Evolutionary conservation across 305 asterid genomes (phyloP).

Genomic region (Fraxinus paxiana): DNA sequence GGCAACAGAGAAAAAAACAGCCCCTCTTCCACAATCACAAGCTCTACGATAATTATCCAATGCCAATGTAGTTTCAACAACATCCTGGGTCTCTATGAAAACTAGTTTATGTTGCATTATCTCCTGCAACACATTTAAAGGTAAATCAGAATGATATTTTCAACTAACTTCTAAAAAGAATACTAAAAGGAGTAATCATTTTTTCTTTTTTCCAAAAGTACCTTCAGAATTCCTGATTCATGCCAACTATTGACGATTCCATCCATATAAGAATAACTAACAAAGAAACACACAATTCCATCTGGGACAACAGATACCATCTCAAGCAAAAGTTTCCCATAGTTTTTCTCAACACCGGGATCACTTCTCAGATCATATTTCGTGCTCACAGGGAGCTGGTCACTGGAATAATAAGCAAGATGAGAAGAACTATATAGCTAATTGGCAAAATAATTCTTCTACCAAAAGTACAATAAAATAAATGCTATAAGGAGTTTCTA

Average conservation of each 20-base stretch:
- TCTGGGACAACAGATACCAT: slow-evolving; percentile 97
- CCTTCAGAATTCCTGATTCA: slow-evolving; percentile 92
- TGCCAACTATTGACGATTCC: slow-evolving; percentile 98
- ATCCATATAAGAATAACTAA: slow-evolving; percentile 98
- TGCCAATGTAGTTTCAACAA: slow-evolving; percentile 96
- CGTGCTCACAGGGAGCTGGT: slow-evolving; percentile 98
- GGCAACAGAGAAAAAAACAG: slow-evolving; percentile 98
- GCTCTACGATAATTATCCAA: slow-evolving; percentile 95
- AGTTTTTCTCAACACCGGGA: slow-evolving; percentile 97
- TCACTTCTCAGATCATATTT: slow-evolving; percentile 93
- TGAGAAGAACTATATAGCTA: slow-evolving; percentile 8
- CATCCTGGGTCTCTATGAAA: slow-evolving; percentile 97
- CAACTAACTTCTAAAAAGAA: slow-evolving; percentile 1
- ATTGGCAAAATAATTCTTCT: slow-evolving; percentile 2
- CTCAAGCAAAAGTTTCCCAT: slow-evolving; percentile 90
- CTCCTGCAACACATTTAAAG: slow-evolving; percentile 58
- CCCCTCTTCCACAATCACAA: slow-evolving; percentile 99
- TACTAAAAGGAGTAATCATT: neutral
- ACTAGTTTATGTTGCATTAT: slow-evolving; percentile 97
- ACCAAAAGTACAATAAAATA: slow-evolving; percentile 7
- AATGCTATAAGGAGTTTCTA: neutral
- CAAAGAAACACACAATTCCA: slow-evolving; percentile 94
- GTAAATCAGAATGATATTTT: neutral
- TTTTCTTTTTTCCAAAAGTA: slow-evolving; percentile 17
- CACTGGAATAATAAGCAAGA: slow-evolving; percentile 44